phyloP scores from a whole-genome alignment of 202 grass and related monocot species.

The Musa balbisiana region DNA sequence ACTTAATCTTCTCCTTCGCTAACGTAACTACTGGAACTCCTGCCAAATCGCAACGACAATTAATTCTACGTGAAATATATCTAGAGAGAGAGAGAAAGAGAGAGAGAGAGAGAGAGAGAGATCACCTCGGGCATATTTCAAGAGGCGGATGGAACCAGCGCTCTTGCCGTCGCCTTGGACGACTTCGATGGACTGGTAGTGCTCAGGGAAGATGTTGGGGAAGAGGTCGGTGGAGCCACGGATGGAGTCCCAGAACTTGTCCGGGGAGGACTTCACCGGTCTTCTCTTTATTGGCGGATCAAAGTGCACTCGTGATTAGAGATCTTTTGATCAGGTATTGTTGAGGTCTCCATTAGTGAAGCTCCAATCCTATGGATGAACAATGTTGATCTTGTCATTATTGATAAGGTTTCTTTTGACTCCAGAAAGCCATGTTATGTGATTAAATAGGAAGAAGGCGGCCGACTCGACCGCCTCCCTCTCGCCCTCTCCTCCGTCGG shows the following conservation, averaged over 20 bases:
- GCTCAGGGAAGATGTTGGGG: constrained; percentile 82
- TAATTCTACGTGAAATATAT: too few species aligned
- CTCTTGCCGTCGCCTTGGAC: constrained; percentile 82
- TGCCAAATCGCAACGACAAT: background rate
- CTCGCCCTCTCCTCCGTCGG: constrained; percentile 20
- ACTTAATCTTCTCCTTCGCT: constrained; percentile 79
- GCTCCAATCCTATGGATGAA: too few species aligned
- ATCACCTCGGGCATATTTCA: constrained; percentile 60
- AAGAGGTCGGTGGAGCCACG: constrained; percentile 55
- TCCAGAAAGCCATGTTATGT: too few species aligned
- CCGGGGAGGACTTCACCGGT: constrained; percentile 40
- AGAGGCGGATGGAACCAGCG: constrained; percentile 57
- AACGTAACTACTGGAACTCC: constrained; percentile 59
- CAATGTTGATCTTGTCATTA: too few species aligned
- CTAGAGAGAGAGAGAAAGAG: too few species aligned
- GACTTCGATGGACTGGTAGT: constrained; percentile 79
- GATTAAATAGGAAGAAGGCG: background rate
- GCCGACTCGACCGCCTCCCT: constrained; percentile 29
- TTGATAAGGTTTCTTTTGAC: too few species aligned
- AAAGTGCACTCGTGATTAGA: too few species aligned
- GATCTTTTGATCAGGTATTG: too few species aligned
- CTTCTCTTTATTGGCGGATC: too few species aligned
- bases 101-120: too few species aligned
- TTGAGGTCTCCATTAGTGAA: too few species aligned
- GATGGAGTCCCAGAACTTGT: constrained; percentile 66